A percentile compares a stretch with the other conserved stretches of the same genome.
These are phyloP conservation scores for Crithidia acanthocephali DNA, from an alignment of 208 protist species.

Conservation along the genomic window DNA sequence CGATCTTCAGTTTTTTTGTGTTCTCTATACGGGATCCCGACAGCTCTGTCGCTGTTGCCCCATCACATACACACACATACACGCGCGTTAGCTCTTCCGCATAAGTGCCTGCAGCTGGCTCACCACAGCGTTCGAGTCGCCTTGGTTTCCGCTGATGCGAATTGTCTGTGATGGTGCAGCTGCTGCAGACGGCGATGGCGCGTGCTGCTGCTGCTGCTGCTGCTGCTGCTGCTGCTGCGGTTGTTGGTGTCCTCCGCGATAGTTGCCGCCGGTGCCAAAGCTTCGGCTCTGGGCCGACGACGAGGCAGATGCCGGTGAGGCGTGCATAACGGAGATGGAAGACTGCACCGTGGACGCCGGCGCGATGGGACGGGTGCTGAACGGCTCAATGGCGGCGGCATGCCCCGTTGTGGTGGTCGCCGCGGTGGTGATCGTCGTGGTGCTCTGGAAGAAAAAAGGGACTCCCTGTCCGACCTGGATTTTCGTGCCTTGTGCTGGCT, in stretches of 20 bases:
- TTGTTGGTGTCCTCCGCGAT: neutral
- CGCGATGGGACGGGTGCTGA: slow-evolving; percentile 34
- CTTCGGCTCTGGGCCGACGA: neutral
- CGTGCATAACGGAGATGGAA: neutral
- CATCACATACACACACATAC: neutral
- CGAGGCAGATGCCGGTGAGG: neutral
- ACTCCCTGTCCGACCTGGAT: neutral
- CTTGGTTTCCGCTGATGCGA: slow-evolving; percentile 25
- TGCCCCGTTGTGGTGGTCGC: neutral
- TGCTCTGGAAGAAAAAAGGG: slow-evolving; percentile 26
- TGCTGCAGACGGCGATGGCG: neutral
- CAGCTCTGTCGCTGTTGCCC: neutral
- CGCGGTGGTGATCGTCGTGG: neutral
- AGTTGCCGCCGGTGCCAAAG: neutral
- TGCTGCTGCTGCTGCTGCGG: neutral
- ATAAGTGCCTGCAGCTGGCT: slow-evolving; percentile 34
- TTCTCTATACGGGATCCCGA: too few species aligned
- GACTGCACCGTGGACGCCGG: neutral
- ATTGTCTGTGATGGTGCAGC: slow-evolving; percentile 8
- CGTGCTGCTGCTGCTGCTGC: slow-evolving; percentile 1
- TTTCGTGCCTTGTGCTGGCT: neutral
- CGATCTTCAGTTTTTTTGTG: too few species aligned
- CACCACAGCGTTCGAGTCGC: slow-evolving; percentile 32
- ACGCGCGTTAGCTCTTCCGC: slow-evolving; percentile 8
- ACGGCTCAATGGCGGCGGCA: slow-evolving; percentile 19